These are phyloP conservation scores for Malassezia slooffiae DNA, from an alignment of 1,284 basidiomycete genomes.

Conservation along the genomic window DNA sequence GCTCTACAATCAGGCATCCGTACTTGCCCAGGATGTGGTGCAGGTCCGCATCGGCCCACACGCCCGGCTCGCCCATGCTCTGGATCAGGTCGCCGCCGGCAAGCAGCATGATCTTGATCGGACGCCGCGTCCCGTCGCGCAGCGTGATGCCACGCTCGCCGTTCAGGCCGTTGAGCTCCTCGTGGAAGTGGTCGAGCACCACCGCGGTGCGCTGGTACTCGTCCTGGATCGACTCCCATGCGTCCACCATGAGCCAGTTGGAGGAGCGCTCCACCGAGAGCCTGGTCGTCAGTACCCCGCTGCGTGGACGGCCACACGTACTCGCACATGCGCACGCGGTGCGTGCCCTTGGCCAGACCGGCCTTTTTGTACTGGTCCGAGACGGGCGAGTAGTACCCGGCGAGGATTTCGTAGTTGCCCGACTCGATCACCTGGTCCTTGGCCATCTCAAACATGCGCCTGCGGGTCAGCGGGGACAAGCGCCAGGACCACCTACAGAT, in stretches of 20 bases:
- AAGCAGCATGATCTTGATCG: slow-evolving; percentile 69
- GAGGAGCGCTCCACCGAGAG: slow-evolving; percentile 45
- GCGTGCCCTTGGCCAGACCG: slow-evolving; percentile 40
- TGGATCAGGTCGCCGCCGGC: slow-evolving; percentile 95
- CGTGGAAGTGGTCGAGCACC: slow-evolving; percentile 88
- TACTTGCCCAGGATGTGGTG: slow-evolving; percentile 91
- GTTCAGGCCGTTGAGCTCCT: slow-evolving; percentile 66
- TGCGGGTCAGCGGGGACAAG: slow-evolving; percentile 55
- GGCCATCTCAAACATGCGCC: slow-evolving; percentile 97
- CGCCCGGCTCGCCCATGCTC: slow-evolving; percentile 96
- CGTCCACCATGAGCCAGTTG: slow-evolving; percentile 67
- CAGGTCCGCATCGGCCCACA: slow-evolving; percentile 90
- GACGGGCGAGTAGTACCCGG: slow-evolving; percentile 86
- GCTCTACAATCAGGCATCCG: slow-evolving; percentile 87
- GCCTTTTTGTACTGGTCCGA: slow-evolving; percentile 46
- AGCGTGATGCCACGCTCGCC: slow-evolving; percentile 31
- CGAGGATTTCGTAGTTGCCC: slow-evolving; percentile 83
- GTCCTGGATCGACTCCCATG: slow-evolving; percentile 87
- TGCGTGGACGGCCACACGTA: not conserved
- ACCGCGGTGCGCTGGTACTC: slow-evolving; percentile 86
- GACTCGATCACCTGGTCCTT: slow-evolving; percentile 86
- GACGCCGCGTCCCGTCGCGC: slow-evolving; percentile 28
- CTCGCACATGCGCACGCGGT: slow-evolving; percentile 47
- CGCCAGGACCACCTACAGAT: slow-evolving; percentile 51
- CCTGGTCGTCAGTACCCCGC: not conserved